Conservation (phyloP, 1,139 yeast species). For the Chernovozyma sophiae-reginae region DNA sequence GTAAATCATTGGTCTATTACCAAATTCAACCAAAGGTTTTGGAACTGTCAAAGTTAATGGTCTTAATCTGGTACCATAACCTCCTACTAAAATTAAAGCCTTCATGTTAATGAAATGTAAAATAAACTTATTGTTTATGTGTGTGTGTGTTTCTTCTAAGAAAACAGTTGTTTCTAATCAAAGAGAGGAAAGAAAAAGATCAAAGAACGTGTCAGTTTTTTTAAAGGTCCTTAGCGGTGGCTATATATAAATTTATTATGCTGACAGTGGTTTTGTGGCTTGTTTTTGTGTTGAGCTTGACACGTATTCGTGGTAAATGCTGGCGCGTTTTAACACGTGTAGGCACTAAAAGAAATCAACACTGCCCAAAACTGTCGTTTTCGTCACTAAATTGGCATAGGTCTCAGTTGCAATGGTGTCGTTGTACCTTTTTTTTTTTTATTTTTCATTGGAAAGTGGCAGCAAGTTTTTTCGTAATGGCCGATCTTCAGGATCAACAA, state of each 20-base stretch:
- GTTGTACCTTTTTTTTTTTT: too few relatives aligned
- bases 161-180: not conserved
- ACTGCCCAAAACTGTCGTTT: too few relatives aligned
- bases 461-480: too few relatives aligned
- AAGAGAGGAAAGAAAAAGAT: conserved; percentile 6
- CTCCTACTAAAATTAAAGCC: conserved; percentile 98
- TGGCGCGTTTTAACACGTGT: conserved; percentile 3
- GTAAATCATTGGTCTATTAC: conserved; percentile 94
- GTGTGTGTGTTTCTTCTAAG: too few relatives aligned
- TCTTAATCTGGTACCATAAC: conserved; percentile 99
- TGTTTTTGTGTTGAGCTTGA: conserved; percentile 3
- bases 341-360: too few relatives aligned
- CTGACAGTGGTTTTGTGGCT: conserved; percentile 1
- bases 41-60: conserved; percentile 96
- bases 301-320: conserved; percentile 2
- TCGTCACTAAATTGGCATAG: too few relatives aligned
- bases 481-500: too few relatives aligned
- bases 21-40: conserved; percentile 98
- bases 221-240: not conserved
- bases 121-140: too few relatives aligned
- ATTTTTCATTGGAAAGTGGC: too few relatives aligned
- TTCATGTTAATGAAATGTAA: conserved; percentile 77
- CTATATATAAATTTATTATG: not conserved
- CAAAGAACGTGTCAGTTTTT: not conserved
- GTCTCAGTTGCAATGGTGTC: too few relatives aligned